These are phyloP conservation scores for Colletotrichum cuscutae DNA, from an alignment of 2,329 filamentous ascomycete genomes.

Conservation along the genomic window DNA sequence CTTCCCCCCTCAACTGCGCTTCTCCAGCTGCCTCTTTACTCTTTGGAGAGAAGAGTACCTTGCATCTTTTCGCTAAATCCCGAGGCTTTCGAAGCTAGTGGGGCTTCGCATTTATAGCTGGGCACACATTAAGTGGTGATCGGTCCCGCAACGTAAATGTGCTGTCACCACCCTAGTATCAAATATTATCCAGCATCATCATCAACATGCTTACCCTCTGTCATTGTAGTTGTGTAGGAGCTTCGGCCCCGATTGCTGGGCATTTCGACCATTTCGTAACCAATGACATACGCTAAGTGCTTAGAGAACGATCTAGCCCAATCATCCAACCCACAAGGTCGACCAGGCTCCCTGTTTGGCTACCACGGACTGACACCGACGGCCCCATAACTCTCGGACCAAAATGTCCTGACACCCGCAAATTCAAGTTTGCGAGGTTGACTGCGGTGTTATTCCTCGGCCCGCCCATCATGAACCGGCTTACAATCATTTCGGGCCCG, in stretches of 20 bases:
- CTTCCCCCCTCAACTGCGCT: not conserved
- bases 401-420: constrained; percentile 27
- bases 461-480: constrained; percentile 7
- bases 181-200: not conserved
- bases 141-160: constrained; percentile 10
- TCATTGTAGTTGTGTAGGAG: not conserved
- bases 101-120: not conserved
- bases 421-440: not conserved
- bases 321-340: constrained; percentile 31
- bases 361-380: constrained; percentile 24
- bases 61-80: not conserved
- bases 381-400: constrained; percentile 27
- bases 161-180: constrained; percentile 17
- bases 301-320: constrained; percentile 26
- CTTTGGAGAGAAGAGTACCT: not conserved
- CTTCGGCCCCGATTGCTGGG: constrained; percentile 2
- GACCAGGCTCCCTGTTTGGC: constrained; percentile 12
- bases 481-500: not conserved
- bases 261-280: not conserved
- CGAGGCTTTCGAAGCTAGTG: not conserved
- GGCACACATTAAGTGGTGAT: not conserved
- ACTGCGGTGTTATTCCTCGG: not conserved
- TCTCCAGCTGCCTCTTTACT: not conserved
- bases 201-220: not conserved
- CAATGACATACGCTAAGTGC: not conserved